Base-by-base conservation (phyloP, 192 early-diverging fungal species). In the Gamsiella multidivaricata region DNA sequence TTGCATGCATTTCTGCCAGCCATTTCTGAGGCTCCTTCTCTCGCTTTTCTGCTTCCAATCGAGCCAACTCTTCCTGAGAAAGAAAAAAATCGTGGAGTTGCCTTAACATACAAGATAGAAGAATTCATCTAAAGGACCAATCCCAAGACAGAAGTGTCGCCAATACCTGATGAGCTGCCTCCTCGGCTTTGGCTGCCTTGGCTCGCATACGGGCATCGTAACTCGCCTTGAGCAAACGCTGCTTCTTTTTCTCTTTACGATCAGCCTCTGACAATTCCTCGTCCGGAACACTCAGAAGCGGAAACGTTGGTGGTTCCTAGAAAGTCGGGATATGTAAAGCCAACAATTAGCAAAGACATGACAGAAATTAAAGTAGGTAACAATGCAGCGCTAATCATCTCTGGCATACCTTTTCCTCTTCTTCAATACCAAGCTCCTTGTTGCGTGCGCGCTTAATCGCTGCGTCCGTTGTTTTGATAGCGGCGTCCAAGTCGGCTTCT, bases 201-300 rank as follows among this genome's bases (percentile, higher is more conserved):
- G 90, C 88, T 5, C 92, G 82, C 74, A 89, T 88, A 54, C 94
- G 79, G 1, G 91, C 91, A 52, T 95, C 95, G 43, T 89, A 87
- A 9, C 89, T 88, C 8, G 89, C 93, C 74, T 93, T 94, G 46
- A 93, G 84, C 25, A 91, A 74, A n/a, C 85, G 80, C 68, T 96
- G 94, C 63, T 91, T 94, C 80, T 88, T 88, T 76, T 97, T 97
- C 50, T 96, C 93, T 66, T 91, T 92, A 54, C 78, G 87, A 29
- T 95, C 91, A 43, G 87, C 89, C 22, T 92, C 93, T 29, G 86
- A 88, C 7, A 97, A 85, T 65, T 92, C 84, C 3, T 89, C 90
- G 67, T 97, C 94, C 2, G 94, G 94, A 14, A 94, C 72, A 51
- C 92, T 90, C 17, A 93, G 75, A 20, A 96, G 79, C 3, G 87